Base-by-base conservation (phyloP, 2,329 filamentous ascomycete species). In the Scedosporium minutisporum region DNA sequence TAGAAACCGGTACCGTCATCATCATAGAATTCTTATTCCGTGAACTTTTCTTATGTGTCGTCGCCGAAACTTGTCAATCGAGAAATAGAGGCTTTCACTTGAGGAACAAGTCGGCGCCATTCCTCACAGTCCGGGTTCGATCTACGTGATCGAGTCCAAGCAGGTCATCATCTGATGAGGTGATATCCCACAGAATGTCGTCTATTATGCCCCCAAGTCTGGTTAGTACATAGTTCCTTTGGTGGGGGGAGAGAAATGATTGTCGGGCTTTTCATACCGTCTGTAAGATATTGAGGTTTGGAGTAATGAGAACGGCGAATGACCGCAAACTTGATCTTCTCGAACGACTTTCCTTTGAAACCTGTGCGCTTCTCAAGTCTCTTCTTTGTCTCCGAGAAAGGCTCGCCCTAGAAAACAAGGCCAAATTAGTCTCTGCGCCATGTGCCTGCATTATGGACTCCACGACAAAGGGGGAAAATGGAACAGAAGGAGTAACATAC, bases 301-400 rank as follows among this genome's bases (percentile, higher is more conserved):
- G 89, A 86, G 75, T 90, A 96, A 51, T 80, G 79, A 60, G 85
- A 82, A 72, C 89, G 81, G 73, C 87, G 80, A 60, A 97, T 83
- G 38, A 96, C 76, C 6, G 92, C 90, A 78, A 99, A 97, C 75
- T 96, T 97, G 75, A 99, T 95, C 81, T 97, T 97, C 75, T 99
- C 93, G 68, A 99, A 93, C 67, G 91, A 91, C 80, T 99, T 99
- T 74, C 95, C 96, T 76, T 97, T 97, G 77, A 99, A 87, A 27
- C 93, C 93, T 0, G 91, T 96, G 64, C 93, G 84, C 74, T 93
- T 93, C 68, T 95, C 93, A 3, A 99, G 80, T n/a, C 95, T 87
- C 76, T 96, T 91, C 78, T 93, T 97, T 53, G 93, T 97, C 41
- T 97, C 91, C 64, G 86, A 87, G 76, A 99, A 97, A 46, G 82